Conservation (phyloP, 176 grass and related monocot genomes). For the Lolium multiflorum region DNA sequence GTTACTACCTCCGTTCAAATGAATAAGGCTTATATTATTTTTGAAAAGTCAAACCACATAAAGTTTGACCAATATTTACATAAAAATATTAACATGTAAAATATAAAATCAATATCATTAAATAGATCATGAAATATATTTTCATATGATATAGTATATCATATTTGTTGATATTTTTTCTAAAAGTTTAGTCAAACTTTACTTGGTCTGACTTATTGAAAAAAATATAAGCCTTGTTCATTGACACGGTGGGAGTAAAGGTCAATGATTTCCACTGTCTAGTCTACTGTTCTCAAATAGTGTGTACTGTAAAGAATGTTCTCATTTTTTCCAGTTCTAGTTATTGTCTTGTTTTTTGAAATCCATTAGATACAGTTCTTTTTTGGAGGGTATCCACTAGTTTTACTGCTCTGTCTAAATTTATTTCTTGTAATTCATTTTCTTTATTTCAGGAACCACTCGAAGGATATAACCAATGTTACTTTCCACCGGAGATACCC, state of each 20-base stretch:
- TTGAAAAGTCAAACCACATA: no score
- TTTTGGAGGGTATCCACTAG: slow-evolving; percentile 12
- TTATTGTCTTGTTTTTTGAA: background rate
- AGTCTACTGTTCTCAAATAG: slow-evolving; percentile 17
- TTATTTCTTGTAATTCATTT: slow-evolving; percentile 20
- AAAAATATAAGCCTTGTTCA: no score
- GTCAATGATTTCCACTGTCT: background rate
- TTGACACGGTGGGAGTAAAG: background rate
- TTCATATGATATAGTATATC: no score
- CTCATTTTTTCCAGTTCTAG: background rate
- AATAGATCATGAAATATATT: no score
- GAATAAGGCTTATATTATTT: no score
- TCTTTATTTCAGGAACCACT: slow-evolving; percentile 69
- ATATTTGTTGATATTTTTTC: no score
- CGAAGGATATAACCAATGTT: slow-evolving; percentile 88
- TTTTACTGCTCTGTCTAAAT: background rate
- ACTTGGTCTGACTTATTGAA: no score
- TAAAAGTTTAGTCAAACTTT: no score
- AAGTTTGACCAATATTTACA: no score
- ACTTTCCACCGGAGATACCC: slow-evolving; percentile 81
- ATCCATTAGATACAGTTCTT: background rate
- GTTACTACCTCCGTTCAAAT: background rate
- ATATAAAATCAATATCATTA: no score
- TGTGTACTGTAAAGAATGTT: background rate
- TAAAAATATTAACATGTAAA: no score